Percentiles rank a stretch among this genome's conserved stretches.
Conservation (phyloP, 257 asterid species). For the Solanum megistacrolobum region DNA sequence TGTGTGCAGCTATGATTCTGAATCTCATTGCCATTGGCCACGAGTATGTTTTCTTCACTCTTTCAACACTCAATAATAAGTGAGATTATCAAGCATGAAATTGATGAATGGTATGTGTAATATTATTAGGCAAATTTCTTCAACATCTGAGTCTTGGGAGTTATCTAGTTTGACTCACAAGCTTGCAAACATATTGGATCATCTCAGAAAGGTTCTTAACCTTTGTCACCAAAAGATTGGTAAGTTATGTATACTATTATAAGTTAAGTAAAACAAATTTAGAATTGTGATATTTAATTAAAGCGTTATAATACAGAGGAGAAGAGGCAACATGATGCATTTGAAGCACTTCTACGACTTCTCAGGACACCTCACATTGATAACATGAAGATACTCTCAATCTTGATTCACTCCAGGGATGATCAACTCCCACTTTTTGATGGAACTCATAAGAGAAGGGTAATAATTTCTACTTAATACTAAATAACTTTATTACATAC, state of each 20-base stretch:
- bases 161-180: constrained; percentile 44
- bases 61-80: neutral
- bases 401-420: neutral
- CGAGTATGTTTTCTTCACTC: constrained; percentile 33
- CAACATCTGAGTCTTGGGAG: constrained; percentile 57
- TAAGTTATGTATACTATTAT: constrained; percentile 7
- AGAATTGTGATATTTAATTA: neutral
- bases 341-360: neutral
- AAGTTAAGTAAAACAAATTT: neutral
- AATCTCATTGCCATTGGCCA: constrained; percentile 65
- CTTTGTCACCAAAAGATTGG: constrained; percentile 24
- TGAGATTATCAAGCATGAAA: neutral
- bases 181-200: constrained; percentile 46
- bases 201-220: constrained; percentile 23
- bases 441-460: constrained; percentile 5
- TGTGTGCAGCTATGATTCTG: constrained; percentile 43
- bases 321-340: neutral
- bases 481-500: too few relatives aligned
- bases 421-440: constrained; percentile 5
- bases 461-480: neutral
- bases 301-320: neutral
- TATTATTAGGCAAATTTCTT: constrained; percentile 24
- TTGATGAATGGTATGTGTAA: neutral
- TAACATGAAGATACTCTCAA: neutral
- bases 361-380: constrained; percentile 2